Conservation (phyloP, 2,329 filamentous ascomycete species). For the Colletotrichum sp. region DNA sequence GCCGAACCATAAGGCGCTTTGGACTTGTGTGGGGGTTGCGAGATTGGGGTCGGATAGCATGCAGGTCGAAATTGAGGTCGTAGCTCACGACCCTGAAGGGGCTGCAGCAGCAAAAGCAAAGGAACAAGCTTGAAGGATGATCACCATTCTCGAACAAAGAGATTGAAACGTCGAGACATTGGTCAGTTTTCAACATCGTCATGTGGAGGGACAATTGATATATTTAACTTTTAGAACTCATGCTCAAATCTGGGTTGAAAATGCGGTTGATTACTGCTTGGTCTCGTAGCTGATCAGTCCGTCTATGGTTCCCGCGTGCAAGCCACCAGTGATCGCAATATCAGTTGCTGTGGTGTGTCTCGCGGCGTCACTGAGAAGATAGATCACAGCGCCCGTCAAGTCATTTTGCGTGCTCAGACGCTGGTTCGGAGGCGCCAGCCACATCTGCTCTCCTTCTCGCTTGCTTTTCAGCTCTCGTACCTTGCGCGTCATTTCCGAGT, state of each 20-base stretch:
- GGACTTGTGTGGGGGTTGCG: neutral
- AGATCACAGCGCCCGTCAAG: constrained; percentile 45
- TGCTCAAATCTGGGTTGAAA: neutral
- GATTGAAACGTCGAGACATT: neutral
- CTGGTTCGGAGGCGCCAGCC: constrained; percentile 40
- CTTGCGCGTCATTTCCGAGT: constrained; percentile 38
- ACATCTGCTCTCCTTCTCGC: constrained; percentile 39
- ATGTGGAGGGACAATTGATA: neutral
- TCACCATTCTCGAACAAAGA: neutral
- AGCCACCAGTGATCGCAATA: constrained; percentile 47
- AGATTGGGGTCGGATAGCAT: neutral
- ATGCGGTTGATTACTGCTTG: neutral
- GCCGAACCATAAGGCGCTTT: neutral
- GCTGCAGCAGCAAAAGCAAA: neutral
- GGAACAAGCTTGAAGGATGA: neutral
- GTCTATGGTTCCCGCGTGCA: constrained; percentile 43
- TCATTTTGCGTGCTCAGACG: constrained; percentile 46
- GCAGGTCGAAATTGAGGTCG: neutral
- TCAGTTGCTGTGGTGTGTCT: constrained; percentile 47
- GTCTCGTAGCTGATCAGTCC: constrained; percentile 37
- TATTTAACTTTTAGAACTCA: neutral
- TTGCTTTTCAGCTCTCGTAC: constrained; percentile 35
- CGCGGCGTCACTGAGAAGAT: constrained; percentile 48
- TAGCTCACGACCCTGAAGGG: neutral
- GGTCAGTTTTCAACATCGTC: neutral